phyloP scores from a whole-genome alignment of 2,329 filamentous ascomycete species.

The Xylaria sp. region DNA sequence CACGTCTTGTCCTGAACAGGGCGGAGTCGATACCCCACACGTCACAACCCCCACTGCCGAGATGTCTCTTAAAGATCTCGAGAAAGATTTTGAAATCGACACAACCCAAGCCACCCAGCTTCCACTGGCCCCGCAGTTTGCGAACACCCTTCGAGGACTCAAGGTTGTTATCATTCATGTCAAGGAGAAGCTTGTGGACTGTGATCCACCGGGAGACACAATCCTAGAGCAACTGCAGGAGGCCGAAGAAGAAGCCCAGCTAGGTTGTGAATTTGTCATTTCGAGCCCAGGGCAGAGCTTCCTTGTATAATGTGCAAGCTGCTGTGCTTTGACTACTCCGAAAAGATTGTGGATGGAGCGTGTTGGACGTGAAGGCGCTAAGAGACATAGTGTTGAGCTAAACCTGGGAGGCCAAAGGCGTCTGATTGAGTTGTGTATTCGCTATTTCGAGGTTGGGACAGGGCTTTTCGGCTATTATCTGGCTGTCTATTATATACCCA shows the following conservation, averaged over 20 bases:
- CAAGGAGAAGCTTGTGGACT: constrained; percentile 86
- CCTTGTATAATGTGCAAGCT: constrained; percentile 54
- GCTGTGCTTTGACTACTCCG: background rate
- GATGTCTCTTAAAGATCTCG: constrained; percentile 53
- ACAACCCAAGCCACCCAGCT: constrained; percentile 26
- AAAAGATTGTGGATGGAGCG: background rate
- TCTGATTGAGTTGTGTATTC: background rate
- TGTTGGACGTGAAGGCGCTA: background rate
- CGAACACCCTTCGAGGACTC: constrained; percentile 73
- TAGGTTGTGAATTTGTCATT: constrained; percentile 85
- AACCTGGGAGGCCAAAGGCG: background rate
- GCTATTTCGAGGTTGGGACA: background rate
- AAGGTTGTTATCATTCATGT: constrained; percentile 92
- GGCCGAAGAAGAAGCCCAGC: constrained; percentile 70
- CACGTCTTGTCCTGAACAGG: constrained; percentile 35
- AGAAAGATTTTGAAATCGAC: constrained; percentile 48
- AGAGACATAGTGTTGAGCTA: background rate
- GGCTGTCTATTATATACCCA: constrained; percentile 21
- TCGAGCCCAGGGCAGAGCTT: constrained; percentile 73
- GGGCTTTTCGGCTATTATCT: constrained; percentile 51
- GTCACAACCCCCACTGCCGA: constrained; percentile 62
- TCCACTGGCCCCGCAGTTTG: constrained; percentile 34
- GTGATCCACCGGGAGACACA: constrained; percentile 68
- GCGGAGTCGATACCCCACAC: constrained; percentile 54
- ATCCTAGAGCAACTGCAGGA: constrained; percentile 77